Conservation (phyloP, 345 rosid genomes). For the Eucalyptus cloeziana region DNA sequence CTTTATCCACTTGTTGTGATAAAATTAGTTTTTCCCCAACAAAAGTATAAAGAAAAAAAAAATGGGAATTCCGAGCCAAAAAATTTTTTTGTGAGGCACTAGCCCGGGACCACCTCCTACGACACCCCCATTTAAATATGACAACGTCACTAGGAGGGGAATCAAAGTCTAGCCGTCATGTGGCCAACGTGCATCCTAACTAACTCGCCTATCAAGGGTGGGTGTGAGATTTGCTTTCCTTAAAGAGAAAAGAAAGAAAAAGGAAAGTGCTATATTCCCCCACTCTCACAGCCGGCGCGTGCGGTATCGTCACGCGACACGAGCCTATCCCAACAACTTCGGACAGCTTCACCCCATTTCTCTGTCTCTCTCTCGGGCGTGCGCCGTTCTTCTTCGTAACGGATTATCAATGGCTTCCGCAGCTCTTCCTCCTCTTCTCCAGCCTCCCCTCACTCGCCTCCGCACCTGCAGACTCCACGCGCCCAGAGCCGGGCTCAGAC, state of each 20-base stretch:
- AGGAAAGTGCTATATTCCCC: background rate
- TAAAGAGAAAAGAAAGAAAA: background rate
- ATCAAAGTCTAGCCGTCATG: no score
- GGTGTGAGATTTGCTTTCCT: no score
- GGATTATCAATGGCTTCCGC: constrained; percentile 20
- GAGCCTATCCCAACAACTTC: background rate
- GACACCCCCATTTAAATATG: no score
- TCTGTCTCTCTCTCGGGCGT: background rate
- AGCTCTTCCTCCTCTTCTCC: constrained; percentile 19
- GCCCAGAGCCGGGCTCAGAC: background rate
- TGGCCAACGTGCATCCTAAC: no score
- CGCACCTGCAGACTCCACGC: background rate
- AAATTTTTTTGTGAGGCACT: no score
- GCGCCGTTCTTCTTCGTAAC: background rate
- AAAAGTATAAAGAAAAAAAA: no score
- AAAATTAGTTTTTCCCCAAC: no score
- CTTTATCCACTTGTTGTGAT: no score
- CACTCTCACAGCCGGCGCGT: background rate
- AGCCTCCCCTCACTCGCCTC: constrained; percentile 11
- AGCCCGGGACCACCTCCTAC: no score
- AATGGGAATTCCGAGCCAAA: background rate
- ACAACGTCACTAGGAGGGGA: no score
- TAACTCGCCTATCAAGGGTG: no score
- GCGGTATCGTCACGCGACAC: background rate
- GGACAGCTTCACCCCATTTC: background rate